Evolutionary conservation across 257 asterid genomes (phyloP).

Genomic region (Fraxinus anomala): DNA sequence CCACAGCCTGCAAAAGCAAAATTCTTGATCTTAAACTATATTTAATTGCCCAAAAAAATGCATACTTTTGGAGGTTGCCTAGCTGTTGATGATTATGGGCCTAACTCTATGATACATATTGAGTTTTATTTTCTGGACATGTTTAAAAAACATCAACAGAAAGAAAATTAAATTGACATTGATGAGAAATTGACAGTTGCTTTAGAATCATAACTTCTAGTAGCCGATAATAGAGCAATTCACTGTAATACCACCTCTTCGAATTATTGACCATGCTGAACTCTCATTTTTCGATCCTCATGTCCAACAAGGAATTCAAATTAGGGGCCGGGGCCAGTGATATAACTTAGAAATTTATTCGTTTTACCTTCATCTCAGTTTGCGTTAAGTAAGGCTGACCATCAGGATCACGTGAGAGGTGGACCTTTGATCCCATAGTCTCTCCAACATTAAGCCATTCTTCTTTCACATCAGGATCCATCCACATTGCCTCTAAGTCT

Average conservation of each 20-base stretch:
- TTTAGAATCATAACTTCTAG: not conserved
- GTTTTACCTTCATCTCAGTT: conserved; percentile 89
- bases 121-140: no score
- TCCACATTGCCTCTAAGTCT: conserved; percentile 90
- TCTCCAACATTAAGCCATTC: conserved; percentile 92
- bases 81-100: not conserved
- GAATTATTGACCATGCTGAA: not conserved
- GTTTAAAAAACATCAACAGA: no score
- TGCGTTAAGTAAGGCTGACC: conserved; percentile 90
- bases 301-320: conserved; percentile 3
- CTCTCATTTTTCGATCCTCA: conserved; percentile 8
- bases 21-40: not conserved
- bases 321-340: not conserved
- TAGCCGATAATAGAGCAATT: not conserved
- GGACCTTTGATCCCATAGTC: conserved; percentile 73
- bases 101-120: no score
- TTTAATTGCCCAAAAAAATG: conserved; percentile 6
- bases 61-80: conserved; percentile 7
- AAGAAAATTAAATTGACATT: no score
- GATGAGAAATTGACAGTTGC: conserved; percentile 2
- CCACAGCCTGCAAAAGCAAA: conserved; percentile 68
- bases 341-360: conserved; percentile 12
- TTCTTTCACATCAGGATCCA: conserved; percentile 63
- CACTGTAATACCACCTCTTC: not conserved
- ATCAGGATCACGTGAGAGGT: conserved; percentile 93